Evolutionary conservation across 768 basidiomycete species (phyloP).

Genomic region (Tubosaeta brunneosetosa): DNA sequence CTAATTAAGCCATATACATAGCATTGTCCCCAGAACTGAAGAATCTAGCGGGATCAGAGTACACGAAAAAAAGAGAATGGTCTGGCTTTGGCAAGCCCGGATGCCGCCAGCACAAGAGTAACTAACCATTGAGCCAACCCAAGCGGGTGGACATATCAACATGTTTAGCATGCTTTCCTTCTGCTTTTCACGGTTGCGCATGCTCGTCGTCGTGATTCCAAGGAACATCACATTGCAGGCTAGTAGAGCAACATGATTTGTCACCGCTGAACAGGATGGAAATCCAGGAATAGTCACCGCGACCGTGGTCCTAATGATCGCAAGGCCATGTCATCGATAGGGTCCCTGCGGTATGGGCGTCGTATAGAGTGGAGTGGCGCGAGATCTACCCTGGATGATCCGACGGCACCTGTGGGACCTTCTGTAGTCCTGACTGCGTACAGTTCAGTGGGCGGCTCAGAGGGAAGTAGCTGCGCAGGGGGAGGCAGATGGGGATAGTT

Average conservation of each 20-base stretch:
- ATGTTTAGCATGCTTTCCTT: background rate
- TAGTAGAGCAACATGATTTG: constrained; percentile 16
- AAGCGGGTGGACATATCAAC: background rate
- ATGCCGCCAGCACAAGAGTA: background rate
- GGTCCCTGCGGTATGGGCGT: constrained; percentile 57
- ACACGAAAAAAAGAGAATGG: constrained; percentile 10
- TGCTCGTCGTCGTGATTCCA: constrained; percentile 5
- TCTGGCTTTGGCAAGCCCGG: background rate
- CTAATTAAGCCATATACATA: constrained; percentile 26
- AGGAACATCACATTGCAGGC: constrained; percentile 10
- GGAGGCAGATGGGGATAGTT: constrained; percentile 27
- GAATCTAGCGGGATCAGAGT: constrained; percentile 11
- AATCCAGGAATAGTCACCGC: constrained; percentile 31
- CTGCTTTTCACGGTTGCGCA: constrained; percentile 3
- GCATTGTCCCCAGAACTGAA: constrained; percentile 10
- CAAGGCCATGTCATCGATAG: constrained; percentile 57
- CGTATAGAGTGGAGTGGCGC: constrained; percentile 57
- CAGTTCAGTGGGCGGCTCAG: constrained; percentile 26
- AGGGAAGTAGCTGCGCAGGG: constrained; percentile 26
- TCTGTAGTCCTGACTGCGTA: constrained; percentile 27
- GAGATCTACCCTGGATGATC: constrained; percentile 38
- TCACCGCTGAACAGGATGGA: constrained; percentile 16
- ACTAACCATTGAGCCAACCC: background rate
- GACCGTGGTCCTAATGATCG: constrained; percentile 41
- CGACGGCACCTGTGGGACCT: constrained; percentile 15